A percentile compares a stretch with the other conserved stretches of the same genome.
These are phyloP conservation scores for Phytomonas serpens DNA, from an alignment of 208 protist genomes.

Conservation along the genomic window DNA sequence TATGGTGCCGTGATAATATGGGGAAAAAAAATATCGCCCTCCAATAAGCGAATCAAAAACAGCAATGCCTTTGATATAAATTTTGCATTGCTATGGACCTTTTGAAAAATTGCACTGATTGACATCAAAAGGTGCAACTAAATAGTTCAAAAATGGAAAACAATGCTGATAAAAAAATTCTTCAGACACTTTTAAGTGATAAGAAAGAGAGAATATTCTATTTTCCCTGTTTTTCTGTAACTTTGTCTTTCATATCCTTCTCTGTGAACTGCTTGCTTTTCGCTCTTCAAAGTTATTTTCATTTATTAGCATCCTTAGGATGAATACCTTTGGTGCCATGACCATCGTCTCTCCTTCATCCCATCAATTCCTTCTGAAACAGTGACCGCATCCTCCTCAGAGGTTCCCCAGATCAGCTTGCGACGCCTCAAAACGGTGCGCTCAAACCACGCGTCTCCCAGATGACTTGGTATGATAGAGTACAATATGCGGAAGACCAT, in stretches of 20 bases:
- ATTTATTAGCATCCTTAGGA: constrained; percentile 1
- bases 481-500: constrained; percentile 30
- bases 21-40: not conserved
- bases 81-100: not conserved
- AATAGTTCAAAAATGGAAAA: not conserved
- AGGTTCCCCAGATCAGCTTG: constrained; percentile 61
- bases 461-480: constrained; percentile 26
- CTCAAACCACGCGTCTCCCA: constrained; percentile 58
- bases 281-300: not conserved
- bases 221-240: not conserved
- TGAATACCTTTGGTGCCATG: constrained; percentile 21
- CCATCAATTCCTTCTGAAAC: constrained; percentile 41
- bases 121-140: not conserved
- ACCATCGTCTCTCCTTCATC: constrained; percentile 74
- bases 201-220: not conserved
- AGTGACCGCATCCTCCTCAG: constrained; percentile 62
- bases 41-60: not conserved
- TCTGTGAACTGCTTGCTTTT: not conserved
- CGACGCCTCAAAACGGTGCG: constrained; percentile 31
- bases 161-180: not conserved
- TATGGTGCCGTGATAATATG: not conserved
- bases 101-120: not conserved
- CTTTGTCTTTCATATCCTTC: not conserved
- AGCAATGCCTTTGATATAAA: not conserved
- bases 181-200: not conserved